A percentile compares a stretch with the other conserved stretches of the same genome.
These are phyloP conservation scores for Phlebiopsis flavidoalba DNA, from an alignment of 768 basidiomycete species.

Conservation along the genomic window DNA sequence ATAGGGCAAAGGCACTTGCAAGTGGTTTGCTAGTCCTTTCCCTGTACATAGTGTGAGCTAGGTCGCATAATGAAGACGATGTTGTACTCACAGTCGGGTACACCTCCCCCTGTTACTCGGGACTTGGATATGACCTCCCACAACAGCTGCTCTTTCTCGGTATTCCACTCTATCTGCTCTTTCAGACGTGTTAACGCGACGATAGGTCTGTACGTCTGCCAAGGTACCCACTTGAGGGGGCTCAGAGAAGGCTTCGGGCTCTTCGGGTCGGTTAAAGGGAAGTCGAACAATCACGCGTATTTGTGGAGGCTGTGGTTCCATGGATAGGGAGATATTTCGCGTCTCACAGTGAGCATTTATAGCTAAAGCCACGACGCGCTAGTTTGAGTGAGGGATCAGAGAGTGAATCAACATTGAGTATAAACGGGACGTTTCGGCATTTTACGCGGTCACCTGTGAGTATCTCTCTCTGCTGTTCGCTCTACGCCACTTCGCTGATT, in stretches of 20 bases:
- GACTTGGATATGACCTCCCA: conserved; percentile 87
- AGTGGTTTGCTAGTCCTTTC: conserved; percentile 77
- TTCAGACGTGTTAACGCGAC: conserved; percentile 3
- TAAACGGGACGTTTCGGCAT: no score
- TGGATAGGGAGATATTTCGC: not conserved
- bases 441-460: no score
- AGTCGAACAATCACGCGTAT: conserved; percentile 71
- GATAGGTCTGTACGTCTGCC: not conserved
- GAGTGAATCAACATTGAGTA: no score
- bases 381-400: not conserved
- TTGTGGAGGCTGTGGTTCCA: conserved; percentile 7
- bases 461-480: no score
- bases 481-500: not conserved
- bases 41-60: conserved; percentile 36
- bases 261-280: conserved; percentile 74
- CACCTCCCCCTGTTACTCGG: conserved; percentile 63
- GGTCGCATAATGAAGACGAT: not conserved
- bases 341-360: not conserved
- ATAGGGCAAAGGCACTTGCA: conserved; percentile 80
- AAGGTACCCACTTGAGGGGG: conserved; percentile 58
- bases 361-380: not conserved
- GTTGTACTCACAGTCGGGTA: conserved; percentile 69
- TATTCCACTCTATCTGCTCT: conserved; percentile 75
- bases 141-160: conserved; percentile 77
- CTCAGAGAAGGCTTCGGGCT: conserved; percentile 56